Evolutionary conservation across 192 early-diverging fungal species (phyloP), one percentile per base, ranked within the genome.

Genomic region (Glomus cerebriforme): DNA sequence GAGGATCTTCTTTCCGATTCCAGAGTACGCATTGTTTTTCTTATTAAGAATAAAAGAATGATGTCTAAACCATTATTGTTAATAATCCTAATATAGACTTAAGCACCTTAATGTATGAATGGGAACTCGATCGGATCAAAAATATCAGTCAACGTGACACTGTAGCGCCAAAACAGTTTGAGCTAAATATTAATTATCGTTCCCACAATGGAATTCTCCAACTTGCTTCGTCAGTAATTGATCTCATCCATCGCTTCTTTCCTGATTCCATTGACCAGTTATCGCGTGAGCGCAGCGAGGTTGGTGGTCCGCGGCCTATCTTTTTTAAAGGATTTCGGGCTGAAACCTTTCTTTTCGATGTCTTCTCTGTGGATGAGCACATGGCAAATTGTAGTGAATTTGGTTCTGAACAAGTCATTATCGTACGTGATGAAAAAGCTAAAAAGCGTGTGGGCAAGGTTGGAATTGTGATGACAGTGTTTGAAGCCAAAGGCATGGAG

Each of bases 1-100:
- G 13, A 22, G 75, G 75, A 10, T 77, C 75, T 15, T 77, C 75
- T 65, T 77, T 77, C 43, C 75, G 75, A 66, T 77, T 77, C 7
- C 35, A 77, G 13, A 24, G 75, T 77, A 77, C 29, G 62, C 39
- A 74, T 73, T 72, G 10, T 9, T 49, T 24, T 29, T 72, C 10
- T 59, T 43, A n/a, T 10, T 74, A 74, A 74, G 1, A 31, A 24
- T 19, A 34, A 29, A 12, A 43, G 10, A 10, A 73, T 19, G 9
- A 4, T 59, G 2, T 10, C 6, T 4, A 37, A 26, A n/a, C 27
- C n/a, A 10, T n/a, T 39, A 37, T 69, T 63, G 7, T 60, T 63
- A 7, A 31, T 15, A 32, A 47, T 3, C 8, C 17, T 45, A 13
- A 74, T 60, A 35, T 75, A 77, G 75, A 65, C 27, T 7, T 77